A percentile compares a stretch with the other conserved stretches of the same genome.
These are phyloP conservation scores for Pueraria montana DNA, from an alignment of 306 rosid species.

Conservation along the genomic window DNA sequence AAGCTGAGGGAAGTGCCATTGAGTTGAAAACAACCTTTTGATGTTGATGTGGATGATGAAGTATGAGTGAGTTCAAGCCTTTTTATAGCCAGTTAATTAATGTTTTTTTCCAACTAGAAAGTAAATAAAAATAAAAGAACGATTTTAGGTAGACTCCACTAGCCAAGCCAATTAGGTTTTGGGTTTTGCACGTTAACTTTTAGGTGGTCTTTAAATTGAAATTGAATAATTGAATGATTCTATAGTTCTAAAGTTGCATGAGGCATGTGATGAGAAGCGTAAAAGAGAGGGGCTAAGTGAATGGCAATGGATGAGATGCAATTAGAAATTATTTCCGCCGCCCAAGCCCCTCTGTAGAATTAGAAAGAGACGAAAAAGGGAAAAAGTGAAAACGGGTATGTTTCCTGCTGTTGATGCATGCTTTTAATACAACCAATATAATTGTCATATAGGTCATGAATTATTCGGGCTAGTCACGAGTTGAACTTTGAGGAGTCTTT, in stretches of 20 bases:
- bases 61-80: background rate
- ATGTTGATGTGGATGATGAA: slow-evolving; percentile 28
- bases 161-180: background rate
- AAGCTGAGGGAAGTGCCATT: slow-evolving; percentile 32
- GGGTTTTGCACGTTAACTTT: slow-evolving; percentile 31
- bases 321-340: slow-evolving; percentile 49
- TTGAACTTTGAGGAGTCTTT: background rate
- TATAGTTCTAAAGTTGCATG: slow-evolving; percentile 37
- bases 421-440: slow-evolving; percentile 44
- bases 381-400: slow-evolving; percentile 43
- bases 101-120: background rate
- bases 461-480: slow-evolving; percentile 17
- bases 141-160: background rate
- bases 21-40: slow-evolving; percentile 15
- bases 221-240: slow-evolving; percentile 37
- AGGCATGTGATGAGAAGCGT: slow-evolving; percentile 43
- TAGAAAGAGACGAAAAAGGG: slow-evolving; percentile 17
- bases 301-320: slow-evolving; percentile 12
- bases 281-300: background rate
- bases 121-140: too few relatives aligned
- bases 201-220: slow-evolving; percentile 44
- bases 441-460: background rate
- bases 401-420: slow-evolving; percentile 44
- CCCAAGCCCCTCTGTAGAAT: slow-evolving; percentile 26
- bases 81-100: slow-evolving; percentile 45